Base-by-base conservation (phyloP, 2,329 filamentous ascomycete genomes). In the Colletotrichum camelliae region DNA sequence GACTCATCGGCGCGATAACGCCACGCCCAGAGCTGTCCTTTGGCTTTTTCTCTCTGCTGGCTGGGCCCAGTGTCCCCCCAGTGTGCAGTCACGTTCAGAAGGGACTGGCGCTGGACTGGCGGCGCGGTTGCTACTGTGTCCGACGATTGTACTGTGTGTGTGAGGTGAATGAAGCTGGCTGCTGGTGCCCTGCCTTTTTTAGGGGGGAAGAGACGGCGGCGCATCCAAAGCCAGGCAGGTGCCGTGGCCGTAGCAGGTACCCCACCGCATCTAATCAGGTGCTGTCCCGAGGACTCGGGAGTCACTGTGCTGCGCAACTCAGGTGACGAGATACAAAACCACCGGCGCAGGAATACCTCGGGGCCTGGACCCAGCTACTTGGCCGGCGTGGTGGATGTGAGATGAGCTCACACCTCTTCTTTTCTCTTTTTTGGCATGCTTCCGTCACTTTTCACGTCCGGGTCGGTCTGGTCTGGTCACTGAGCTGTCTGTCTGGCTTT, bases 341-440 rank as follows among this genome's bases (percentile, higher is more conserved):
- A 7, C 58, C 64, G 43, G 31, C 29, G 8, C 31, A 31, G 9
- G 58, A 52, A 29, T 72, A 76, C 74, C 27, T 68, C 15, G 13
- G 35, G 39, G 58, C 74, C 74, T 66, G 67, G 74, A 37, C 70
- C 31, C 48, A 57, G 64, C 43, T 74, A 76, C 74, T 43, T 61
- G 16, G 33, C 64, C 67, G 61, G n/a, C 57, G 48, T 60, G 57
- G 62, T 72, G 70, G 64, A 73, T 35, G 70, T 65, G 73, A 67
- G 70, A 73, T 68, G 70, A 73, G 73, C 70, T 75, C 74, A 75
- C 74, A 73, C 74, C 74, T 75, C 74, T 65, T 72, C 70, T 76
- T 65, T 73, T 35, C 65, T 68, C 68, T 72, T 74, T 52, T 52
- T 24, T 74, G 69, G 58, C 74, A 74, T 76, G 74, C 70, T 65